These are phyloP conservation scores for Goffeauzyma gilvescens DNA, from an alignment of 768 basidiomycete genomes.

Conservation along the genomic window DNA sequence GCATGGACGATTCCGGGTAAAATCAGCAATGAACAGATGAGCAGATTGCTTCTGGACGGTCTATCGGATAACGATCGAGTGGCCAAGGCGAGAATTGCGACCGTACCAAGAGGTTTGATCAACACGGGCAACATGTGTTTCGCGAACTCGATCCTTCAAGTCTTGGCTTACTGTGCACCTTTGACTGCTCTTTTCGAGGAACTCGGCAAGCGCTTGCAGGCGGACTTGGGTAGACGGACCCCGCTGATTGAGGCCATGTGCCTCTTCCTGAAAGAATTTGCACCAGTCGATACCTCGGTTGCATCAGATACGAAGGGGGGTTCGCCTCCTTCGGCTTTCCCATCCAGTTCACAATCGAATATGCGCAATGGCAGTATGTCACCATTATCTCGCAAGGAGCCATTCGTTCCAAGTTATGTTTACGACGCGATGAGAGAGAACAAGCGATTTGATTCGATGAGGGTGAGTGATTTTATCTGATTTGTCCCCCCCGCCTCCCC, in stretches of 20 bases:
- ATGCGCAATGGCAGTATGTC: too few relatives aligned
- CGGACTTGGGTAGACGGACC: constrained; percentile 32
- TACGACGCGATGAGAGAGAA: constrained; percentile 88
- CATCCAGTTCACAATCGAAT: too few relatives aligned
- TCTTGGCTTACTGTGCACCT: constrained; percentile 69
- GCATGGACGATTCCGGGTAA: too few relatives aligned
- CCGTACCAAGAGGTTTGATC: constrained; percentile 48
- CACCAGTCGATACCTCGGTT: constrained; percentile 8
- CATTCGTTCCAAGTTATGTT: constrained; percentile 66
- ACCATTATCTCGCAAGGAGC: constrained; percentile 41
- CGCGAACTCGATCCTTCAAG: constrained; percentile 79
- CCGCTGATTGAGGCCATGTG: constrained; percentile 37
- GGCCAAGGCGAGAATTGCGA: constrained; percentile 4
- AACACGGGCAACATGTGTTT: constrained; percentile 98
- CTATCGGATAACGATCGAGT: not conserved
- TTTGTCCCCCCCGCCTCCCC: not conserved
- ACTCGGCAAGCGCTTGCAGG: constrained; percentile 42
- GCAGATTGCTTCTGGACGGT: constrained; percentile 8
- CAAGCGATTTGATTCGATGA: constrained; percentile 82
- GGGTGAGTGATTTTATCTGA: constrained; percentile 38
- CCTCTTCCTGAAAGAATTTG: constrained; percentile 59
- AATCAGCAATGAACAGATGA: too few relatives aligned
- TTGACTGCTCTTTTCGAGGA: constrained; percentile 62
- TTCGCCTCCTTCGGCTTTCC: too few relatives aligned
- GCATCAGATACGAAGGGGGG: too few relatives aligned